Percentiles rank a stretch among this genome's conserved stretches.
Evolutionary conservation across 805 yeast genomes (phyloP).

Genomic region (Candida namnaoensis): DNA sequence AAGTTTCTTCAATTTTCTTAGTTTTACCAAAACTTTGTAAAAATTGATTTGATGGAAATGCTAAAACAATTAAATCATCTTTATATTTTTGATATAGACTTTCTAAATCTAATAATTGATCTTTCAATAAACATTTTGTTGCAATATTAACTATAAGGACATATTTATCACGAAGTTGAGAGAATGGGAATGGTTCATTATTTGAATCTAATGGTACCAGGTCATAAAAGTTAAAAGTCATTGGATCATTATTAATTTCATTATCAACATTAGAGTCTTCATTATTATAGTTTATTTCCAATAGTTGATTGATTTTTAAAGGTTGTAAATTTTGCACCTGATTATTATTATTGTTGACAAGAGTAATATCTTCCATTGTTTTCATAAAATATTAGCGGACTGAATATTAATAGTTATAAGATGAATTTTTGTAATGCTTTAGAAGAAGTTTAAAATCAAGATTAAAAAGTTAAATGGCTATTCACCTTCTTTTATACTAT

Average conservation of each 20-base stretch:
- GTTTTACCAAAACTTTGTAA: slow-evolving; percentile 71
- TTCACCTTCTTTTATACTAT: no score
- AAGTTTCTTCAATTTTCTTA: slow-evolving; percentile 66
- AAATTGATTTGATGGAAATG: slow-evolving; percentile 91
- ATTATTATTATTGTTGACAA: no score
- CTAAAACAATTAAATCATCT: slow-evolving; percentile 61
- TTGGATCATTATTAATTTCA: slow-evolving; percentile 1
- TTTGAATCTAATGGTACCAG: slow-evolving; percentile 51
- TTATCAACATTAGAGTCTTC: background rate
- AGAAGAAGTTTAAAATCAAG: no score
- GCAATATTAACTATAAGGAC: slow-evolving; percentile 85
- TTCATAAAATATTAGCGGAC: no score
- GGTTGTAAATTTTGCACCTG: no score
- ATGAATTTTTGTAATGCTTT: no score
- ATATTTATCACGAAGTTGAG: slow-evolving; percentile 64
- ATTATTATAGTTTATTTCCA: no score
- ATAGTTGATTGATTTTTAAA: no score
- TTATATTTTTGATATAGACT: slow-evolving; percentile 55
- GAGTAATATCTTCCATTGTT: no score
- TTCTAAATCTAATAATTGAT: slow-evolving; percentile 71
- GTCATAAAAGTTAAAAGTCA: slow-evolving; percentile 45
- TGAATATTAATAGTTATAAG: no score
- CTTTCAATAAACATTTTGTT: slow-evolving; percentile 72
- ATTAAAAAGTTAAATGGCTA: no score
- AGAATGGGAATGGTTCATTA: slow-evolving; percentile 51